These are phyloP conservation scores for Cladosporium phlei DNA, from an alignment of 2,329 filamentous ascomycete species.

Conservation along the genomic window DNA sequence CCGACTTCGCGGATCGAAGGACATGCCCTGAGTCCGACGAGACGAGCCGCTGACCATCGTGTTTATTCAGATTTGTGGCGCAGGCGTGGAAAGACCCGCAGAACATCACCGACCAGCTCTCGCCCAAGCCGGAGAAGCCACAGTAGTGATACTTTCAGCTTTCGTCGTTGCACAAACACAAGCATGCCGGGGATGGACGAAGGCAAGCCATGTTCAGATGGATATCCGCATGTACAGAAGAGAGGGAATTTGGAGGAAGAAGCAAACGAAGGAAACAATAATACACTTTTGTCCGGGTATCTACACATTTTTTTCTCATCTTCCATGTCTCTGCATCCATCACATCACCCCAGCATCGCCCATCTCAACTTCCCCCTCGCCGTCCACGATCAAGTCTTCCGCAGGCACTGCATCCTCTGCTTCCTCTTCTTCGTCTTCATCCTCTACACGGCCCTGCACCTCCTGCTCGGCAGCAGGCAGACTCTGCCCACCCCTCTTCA, in stretches of 20 bases:
- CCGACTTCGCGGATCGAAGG: no score
- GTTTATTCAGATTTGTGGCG: no score
- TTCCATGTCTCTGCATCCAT: not conserved
- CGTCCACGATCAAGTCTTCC: slow-evolving; percentile 11
- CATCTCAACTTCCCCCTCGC: slow-evolving; percentile 6
- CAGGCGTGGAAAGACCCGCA: slow-evolving; percentile 58
- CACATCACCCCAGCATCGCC: slow-evolving; percentile 5
- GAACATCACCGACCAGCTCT: slow-evolving; percentile 57
- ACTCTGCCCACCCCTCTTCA: slow-evolving; percentile 42
- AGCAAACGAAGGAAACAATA: not conserved
- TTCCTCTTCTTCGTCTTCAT: slow-evolving; percentile 29
- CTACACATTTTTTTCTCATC: not conserved
- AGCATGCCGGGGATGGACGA: not conserved
- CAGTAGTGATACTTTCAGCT: not conserved
- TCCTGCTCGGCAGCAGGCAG: slow-evolving; percentile 17
- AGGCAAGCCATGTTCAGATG: not conserved
- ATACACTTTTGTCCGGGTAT: slow-evolving; percentile 10
- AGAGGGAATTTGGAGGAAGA: not conserved
- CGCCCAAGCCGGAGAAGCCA: slow-evolving; percentile 31
- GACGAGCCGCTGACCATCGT: no score
- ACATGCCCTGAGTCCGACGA: no score
- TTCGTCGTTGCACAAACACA: not conserved
- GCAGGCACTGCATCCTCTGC: slow-evolving; percentile 21
- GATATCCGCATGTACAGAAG: not conserved
- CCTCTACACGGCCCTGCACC: slow-evolving; percentile 14